Conservation (phyloP, 495 filamentous ascomycete genomes). For the Podospora bellae-mahoneyi region DNA sequence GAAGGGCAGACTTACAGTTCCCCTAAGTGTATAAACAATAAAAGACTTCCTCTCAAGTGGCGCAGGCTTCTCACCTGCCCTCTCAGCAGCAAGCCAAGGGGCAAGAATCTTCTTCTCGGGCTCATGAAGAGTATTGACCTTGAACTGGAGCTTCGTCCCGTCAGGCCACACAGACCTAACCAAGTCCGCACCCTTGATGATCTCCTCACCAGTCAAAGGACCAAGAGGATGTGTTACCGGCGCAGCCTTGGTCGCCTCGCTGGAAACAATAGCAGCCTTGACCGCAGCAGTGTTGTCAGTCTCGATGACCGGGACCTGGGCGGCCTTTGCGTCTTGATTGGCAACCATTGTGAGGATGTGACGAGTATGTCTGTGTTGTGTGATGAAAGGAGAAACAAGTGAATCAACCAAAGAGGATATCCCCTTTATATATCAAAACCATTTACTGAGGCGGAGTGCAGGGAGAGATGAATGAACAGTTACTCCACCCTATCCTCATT, state of each 20-base stretch:
- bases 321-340: conserved; percentile 2
- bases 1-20: conserved; percentile 47
- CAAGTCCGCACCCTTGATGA: conserved; percentile 43
- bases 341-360: neutral
- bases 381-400: neutral
- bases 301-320: neutral
- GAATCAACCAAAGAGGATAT: neutral
- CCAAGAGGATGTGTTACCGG: conserved; percentile 53
- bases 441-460: neutral
- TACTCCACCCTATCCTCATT: neutral
- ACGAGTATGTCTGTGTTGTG: neutral
- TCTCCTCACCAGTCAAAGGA: conserved; percentile 56
- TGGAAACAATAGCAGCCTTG: neutral
- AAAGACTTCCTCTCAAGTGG: conserved; percentile 52
- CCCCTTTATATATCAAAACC: neutral
- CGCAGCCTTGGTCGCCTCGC: neutral
- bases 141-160: conserved; percentile 56
- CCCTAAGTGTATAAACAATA: conserved; percentile 60
- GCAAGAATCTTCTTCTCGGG: conserved; percentile 58
- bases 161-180: conserved; percentile 50
- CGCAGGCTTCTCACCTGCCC: conserved; percentile 22
- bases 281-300: neutral
- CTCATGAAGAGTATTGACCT: conserved; percentile 62
- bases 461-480: neutral
- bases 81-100: conserved; percentile 41